Base-by-base conservation (phyloP, 345 rosid genomes). In the Ceriops decandra region DNA sequence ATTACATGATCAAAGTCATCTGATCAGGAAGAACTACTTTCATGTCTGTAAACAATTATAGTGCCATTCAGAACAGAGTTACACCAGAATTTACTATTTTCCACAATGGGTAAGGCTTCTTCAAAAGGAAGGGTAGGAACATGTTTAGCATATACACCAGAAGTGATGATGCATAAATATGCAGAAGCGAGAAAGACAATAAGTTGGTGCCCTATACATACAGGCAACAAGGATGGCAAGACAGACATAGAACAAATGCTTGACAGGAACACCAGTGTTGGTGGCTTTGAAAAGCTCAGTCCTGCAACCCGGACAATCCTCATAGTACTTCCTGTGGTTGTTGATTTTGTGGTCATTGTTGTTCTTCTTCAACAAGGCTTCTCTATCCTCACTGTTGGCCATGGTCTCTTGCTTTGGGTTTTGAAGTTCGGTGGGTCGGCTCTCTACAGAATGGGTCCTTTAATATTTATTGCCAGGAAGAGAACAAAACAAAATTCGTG, bases 221-320 rank as follows among this genome's bases (percentile, higher is more conserved):
- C 80, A 79, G 64, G 80, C 77, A 57, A 62, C 67, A 15, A 80
- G 83, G 28, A 76, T 77, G 5, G 76, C 63, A 62, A 72, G 15
- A 64, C 77, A 72, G 52, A 80, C 69, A 21, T 28, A 69, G 57
- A 76, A 63, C 9, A 80, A 46, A 52, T 52, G 53, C 63, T 63
- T 75, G 26, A 35, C 63, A 30, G 83, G 83, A 42, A 72, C 24
- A 26, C 69, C 75, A 35, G 69, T 35, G 27, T 72, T 76, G 42
- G 72, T 28, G 21, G 46, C 56, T 46, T 80, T 80, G 31, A 51
- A 64, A 15, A n/a, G 66, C 4, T 69, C 83, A 32, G 76, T 64
- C 54, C 58, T 53, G 63, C 83, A 80, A 57, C 80, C 83, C 21
- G 83, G 77, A 33, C 83, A 80, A 17, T 76, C 57, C 36, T 76